Base-by-base conservation (phyloP, 1,284 basidiomycete species). In the Paramarasmius palmivorus region DNA sequence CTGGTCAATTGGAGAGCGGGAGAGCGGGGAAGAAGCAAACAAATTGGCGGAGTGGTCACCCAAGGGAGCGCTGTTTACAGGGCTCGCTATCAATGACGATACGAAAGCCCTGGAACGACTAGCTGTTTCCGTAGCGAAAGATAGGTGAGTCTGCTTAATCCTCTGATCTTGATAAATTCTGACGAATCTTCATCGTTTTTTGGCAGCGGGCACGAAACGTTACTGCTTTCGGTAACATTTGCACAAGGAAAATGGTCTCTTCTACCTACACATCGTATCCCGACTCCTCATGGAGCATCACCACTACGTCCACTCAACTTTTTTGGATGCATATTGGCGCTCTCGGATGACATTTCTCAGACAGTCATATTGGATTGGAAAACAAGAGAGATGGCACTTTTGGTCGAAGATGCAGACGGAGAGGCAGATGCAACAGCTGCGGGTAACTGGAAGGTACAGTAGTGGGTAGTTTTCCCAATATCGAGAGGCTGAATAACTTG, bases 301-400 rank as follows among this genome's bases (percentile, higher is more conserved):
- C 52, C 55, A 1, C 53, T 75, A 59, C 74, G 68, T 53, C 81
- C 79, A 0, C 68, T 81, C 17, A 65, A 71, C 1, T 61, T 86
- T 15, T 59, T 70, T 2, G 83, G 80, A 0, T 73, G 82, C 51
- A 40, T 82, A 12, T 61, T 86, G 3, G 80, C 76, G 1, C 64
- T 83, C 42, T 76, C 78, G 51, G 78, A 87, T 55, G 75, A 83
- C 42, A 63, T 67, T 12, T 69, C 73, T 0, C 72, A 77, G 49
- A 82, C 80, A 0, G 66, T 73, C 10, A 68, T 87, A 45, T 72
- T 77, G 62, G 76, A 86, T 57, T 84, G 82, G 80, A 73, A 65
- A 55, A 68, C 68, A 0, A 70, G 71, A 26, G 68, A 71, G 3
- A 73, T 71, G 26, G 83, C 79, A 0, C 61, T 79, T 5, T 63